Evolutionary conservation across 75 land plant species (phyloP).

Genomic region (Cryptomeria japonica): DNA sequence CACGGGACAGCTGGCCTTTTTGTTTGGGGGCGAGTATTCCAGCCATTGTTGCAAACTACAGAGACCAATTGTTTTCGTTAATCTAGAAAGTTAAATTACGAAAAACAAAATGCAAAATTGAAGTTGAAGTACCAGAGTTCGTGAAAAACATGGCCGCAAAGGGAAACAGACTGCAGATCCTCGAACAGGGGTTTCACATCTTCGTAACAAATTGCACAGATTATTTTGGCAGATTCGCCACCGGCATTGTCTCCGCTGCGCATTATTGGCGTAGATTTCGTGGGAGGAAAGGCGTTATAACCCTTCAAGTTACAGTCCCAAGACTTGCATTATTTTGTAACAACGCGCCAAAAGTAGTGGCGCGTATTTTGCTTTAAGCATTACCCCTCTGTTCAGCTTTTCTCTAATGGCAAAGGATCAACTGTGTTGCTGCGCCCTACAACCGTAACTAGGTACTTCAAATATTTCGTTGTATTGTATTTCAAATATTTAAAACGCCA

Average conservation of each 20-base stretch:
- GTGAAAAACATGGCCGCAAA: slow-evolving; percentile 97
- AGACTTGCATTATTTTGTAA: background rate
- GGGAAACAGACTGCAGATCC: slow-evolving; percentile 77
- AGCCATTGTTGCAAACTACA: slow-evolving; percentile 91
- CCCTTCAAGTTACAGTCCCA: background rate
- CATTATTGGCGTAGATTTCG: background rate
- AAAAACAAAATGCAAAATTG: slow-evolving; percentile 1
- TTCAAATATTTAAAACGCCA: too few relatives aligned
- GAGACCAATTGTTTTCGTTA: background rate
- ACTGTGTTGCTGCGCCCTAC: too few relatives aligned
- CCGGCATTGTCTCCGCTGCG: background rate
- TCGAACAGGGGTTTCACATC: slow-evolving; percentile 75
- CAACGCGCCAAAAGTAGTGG: background rate
- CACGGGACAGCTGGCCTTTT: slow-evolving; percentile 77
- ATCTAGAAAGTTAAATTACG: background rate
- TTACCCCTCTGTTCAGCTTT: background rate
- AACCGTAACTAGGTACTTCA: too few relatives aligned
- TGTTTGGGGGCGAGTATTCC: slow-evolving; percentile 67
- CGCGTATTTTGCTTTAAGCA: background rate
- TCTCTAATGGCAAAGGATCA: too few relatives aligned
- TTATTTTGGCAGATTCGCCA: slow-evolving; percentile 19
- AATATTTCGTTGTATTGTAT: too few relatives aligned
- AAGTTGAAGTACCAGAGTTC: slow-evolving; percentile 72
- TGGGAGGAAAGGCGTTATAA: background rate
- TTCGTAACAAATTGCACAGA: slow-evolving; percentile 94